A percentile compares a stretch with the other conserved stretches of the same genome.
Evolutionary conservation across 2,329 filamentous ascomycete species (phyloP).

Genomic region (Aureobasidium zeae): DNA sequence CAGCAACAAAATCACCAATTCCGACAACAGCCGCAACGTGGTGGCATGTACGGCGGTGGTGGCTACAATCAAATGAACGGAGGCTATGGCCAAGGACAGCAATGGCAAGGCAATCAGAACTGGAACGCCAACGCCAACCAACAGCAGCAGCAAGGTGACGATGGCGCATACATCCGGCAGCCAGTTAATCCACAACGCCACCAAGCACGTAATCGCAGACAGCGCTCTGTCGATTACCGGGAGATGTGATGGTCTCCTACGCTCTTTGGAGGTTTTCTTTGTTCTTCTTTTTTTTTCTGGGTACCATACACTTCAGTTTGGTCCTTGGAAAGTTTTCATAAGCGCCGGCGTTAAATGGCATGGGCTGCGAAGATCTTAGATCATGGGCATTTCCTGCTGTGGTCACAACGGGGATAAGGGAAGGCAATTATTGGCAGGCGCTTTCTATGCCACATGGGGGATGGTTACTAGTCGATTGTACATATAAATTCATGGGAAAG

Average conservation of each 20-base stretch:
- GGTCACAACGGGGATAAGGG: not conserved
- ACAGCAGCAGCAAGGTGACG: slow-evolving; percentile 41
- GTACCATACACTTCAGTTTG: slow-evolving; percentile 1
- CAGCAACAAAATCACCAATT: slow-evolving; percentile 7
- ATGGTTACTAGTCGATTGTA: not conserved
- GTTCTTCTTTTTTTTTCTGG: slow-evolving; percentile 4
- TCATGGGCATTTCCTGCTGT: not conserved
- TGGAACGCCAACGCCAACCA: slow-evolving; percentile 27
- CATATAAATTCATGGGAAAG: not conserved
- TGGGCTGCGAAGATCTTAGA: too few relatives aligned
- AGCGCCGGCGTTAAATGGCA: slow-evolving; percentile 11
- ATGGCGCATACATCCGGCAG: slow-evolving; percentile 89
- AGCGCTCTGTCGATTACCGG: slow-evolving; percentile 78
- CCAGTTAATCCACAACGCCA: slow-evolving; percentile 91
- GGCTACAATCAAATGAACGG: slow-evolving; percentile 20
- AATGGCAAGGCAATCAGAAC: slow-evolving; percentile 26
- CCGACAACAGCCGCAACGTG: slow-evolving; percentile 2
- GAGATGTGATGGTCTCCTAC: slow-evolving; percentile 50
- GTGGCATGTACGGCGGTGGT: slow-evolving; percentile 17
- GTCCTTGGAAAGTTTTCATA: not conserved
- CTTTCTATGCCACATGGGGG: not conserved
- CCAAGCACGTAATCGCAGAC: slow-evolving; percentile 65
- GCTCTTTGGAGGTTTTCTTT: not conserved
- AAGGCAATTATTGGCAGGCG: not conserved
- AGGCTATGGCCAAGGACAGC: slow-evolving; percentile 17